Base-by-base conservation (phyloP, 352 stramenopile genomes). In the Thalassiosira livingstoniorum region DNA sequence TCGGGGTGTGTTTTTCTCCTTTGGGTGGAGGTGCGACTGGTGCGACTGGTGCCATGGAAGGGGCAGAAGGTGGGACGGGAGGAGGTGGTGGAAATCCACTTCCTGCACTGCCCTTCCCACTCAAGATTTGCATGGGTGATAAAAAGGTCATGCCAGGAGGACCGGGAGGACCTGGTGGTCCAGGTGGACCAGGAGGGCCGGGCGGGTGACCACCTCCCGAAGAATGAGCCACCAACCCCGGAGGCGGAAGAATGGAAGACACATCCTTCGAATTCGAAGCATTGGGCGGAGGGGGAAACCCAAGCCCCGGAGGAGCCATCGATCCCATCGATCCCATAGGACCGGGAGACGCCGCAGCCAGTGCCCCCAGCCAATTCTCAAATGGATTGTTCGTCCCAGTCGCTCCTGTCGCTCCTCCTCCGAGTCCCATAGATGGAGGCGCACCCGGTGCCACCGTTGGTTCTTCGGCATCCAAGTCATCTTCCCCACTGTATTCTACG, bases 291-390 rank as follows among this genome's bases (percentile, higher is more conserved):
- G 45, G 23, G 35, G 64, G n/a, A 65, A 75, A 81, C 21, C 66
- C 73, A 23, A 84, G 60, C 42, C 77, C 70, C 35, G 77, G 69
- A 45, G 69, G 75, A 23, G 65, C 58, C 54, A 60, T 31, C 25
- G 58, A 27, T 32, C 42, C 35, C 53, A 47, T 55, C 43, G 72
- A 35, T 70, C 27, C 34, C 29, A 53, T 75, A 25, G 63, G 2
- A 51, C 74, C 58, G 15, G 78, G 78, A 11, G 68, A 13, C 35
- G 77, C 55, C 39, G 80, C 70, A 29, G 81, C 90, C 73, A 94
- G 85, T 29, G 78, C 75, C 54, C 90, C 89, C 5, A 95, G 63
- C 90, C 90, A 95, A 68, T 94, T 95, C 0, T 85, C 82, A 83
- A 93, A 94, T 29, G 85, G 62, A 73, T 75, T 67, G 1, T 27